Evolutionary conservation across 2,329 filamentous ascomycete genomes (phyloP).

Genomic region (Hypomyces rosellus): DNA sequence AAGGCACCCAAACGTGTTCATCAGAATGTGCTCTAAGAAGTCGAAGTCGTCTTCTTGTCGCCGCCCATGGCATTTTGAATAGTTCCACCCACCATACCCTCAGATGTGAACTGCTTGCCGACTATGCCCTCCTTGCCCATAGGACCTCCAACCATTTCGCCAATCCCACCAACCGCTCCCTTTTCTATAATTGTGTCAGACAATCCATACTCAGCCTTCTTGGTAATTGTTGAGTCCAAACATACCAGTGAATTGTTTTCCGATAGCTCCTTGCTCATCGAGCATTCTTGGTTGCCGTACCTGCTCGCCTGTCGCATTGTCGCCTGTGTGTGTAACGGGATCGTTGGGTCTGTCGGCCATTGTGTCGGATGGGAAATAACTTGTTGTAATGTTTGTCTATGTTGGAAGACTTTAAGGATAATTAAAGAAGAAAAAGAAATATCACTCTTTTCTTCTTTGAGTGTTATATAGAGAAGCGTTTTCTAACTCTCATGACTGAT

Average conservation of each 20-base stretch:
- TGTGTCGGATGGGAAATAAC: background rate
- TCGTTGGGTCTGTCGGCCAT: background rate
- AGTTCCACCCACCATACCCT: slow-evolving; percentile 46
- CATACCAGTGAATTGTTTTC: slow-evolving; percentile 49
- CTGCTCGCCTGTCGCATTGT: background rate
- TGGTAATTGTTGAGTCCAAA: no score
- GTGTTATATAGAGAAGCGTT: background rate
- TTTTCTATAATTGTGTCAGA: slow-evolving; percentile 26
- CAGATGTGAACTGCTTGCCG: slow-evolving; percentile 49
- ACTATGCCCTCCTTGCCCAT: slow-evolving; percentile 45
- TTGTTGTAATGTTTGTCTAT: background rate
- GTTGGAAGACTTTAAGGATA: background rate
- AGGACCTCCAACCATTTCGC: slow-evolving; percentile 44
- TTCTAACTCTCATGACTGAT: background rate
- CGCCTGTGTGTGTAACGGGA: background rate
- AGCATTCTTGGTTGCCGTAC: slow-evolving; percentile 32
- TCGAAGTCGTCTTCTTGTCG: slow-evolving; percentile 20
- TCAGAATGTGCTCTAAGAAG: no score
- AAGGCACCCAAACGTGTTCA: no score
- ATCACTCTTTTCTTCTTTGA: background rate
- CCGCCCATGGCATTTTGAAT: slow-evolving; percentile 42
- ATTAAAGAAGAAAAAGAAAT: background rate
- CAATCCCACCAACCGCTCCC: slow-evolving; percentile 44
- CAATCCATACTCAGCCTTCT: no score
- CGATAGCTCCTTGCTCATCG: slow-evolving; percentile 44